phyloP scores from a whole-genome alignment of 2,329 filamentous ascomycete species.

The Mycosphaerella sp. region DNA sequence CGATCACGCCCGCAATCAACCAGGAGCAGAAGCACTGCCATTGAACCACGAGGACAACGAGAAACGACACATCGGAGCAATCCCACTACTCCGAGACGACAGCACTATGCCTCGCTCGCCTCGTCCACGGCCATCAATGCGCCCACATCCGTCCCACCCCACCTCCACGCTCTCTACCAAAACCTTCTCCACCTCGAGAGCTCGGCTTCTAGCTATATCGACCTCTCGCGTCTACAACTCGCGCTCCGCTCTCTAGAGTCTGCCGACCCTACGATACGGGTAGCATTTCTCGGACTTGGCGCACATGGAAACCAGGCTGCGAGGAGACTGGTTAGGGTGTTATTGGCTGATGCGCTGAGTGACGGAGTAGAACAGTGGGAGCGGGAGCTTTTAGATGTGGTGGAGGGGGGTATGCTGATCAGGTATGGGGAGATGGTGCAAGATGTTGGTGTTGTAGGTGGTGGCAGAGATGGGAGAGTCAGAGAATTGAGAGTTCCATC shows the following conservation, averaged over 20 bases:
- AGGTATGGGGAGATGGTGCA: constrained; percentile 51
- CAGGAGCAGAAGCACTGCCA: not conserved
- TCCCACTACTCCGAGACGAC: not conserved
- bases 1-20: not conserved
- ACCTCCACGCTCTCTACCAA: constrained; percentile 52
- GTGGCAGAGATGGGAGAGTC: constrained; percentile 44
- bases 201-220: constrained; percentile 56
- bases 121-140: constrained; percentile 51
- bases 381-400: constrained; percentile 34
- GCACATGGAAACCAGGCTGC: constrained; percentile 44
- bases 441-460: constrained; percentile 29
- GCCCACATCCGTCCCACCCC: constrained; percentile 48
- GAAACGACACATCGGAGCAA: not conserved
- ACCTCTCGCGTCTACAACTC: constrained; percentile 64
- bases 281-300: constrained; percentile 46
- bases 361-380: constrained; percentile 40
- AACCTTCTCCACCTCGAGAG: constrained; percentile 57
- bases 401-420: constrained; percentile 37
- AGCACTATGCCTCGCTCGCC: constrained; percentile 28
- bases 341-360: constrained; percentile 44
- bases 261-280: constrained; percentile 47
- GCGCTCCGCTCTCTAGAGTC: constrained; percentile 59
- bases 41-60: not conserved
- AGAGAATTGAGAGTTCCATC: constrained; percentile 60
- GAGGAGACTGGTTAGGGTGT: constrained; percentile 59